phyloP scores from a whole-genome alignment of 1,139 yeast genomes.

The Kodamaea anthophila region DNA sequence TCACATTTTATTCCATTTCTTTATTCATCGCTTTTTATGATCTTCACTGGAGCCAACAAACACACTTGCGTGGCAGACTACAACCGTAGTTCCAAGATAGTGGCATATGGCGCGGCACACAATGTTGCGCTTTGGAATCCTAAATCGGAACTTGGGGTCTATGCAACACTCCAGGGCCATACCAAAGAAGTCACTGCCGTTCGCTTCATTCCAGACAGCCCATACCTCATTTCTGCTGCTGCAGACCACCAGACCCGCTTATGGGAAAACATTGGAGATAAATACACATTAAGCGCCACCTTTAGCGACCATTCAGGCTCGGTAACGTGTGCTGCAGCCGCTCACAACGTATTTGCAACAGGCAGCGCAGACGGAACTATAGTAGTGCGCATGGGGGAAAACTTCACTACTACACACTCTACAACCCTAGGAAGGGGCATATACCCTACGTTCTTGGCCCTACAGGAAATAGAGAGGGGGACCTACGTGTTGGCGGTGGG shows the following conservation, averaged over 20 bases:
- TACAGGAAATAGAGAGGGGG: conserved; percentile 46
- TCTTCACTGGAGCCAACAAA: conserved; percentile 75
- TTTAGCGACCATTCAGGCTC: conserved; percentile 40
- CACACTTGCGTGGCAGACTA: conserved; percentile 66
- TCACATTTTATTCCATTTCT: not conserved
- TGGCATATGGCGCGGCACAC: conserved; percentile 75
- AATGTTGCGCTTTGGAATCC: conserved; percentile 77
- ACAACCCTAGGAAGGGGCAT: conserved; percentile 12
- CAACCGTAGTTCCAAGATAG: conserved; percentile 27
- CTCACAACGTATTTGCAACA: conserved; percentile 38
- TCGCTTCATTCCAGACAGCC: conserved; percentile 44
- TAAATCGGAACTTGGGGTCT: conserved; percentile 40
- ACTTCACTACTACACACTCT: conserved; percentile 17
- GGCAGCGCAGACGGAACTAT: conserved; percentile 66
- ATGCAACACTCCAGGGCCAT: conserved; percentile 54
- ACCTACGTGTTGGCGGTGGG: conserved; percentile 66
- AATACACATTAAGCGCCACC: conserved; percentile 20
- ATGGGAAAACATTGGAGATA: conserved; percentile 35
- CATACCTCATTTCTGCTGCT: conserved; percentile 51
- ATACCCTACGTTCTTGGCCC: conserved; percentile 44
- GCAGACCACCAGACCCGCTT: conserved; percentile 59
- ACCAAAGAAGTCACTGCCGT: conserved; percentile 53
- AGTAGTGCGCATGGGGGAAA: conserved; percentile 22
- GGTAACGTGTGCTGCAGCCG: conserved; percentile 42
- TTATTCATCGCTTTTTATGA: not conserved